Evolutionary conservation across 2,329 filamentous ascomycete species (phyloP), one percentile per base, ranked within the genome.

Genomic region (Hymenoscyphus fraxineus): DNA sequence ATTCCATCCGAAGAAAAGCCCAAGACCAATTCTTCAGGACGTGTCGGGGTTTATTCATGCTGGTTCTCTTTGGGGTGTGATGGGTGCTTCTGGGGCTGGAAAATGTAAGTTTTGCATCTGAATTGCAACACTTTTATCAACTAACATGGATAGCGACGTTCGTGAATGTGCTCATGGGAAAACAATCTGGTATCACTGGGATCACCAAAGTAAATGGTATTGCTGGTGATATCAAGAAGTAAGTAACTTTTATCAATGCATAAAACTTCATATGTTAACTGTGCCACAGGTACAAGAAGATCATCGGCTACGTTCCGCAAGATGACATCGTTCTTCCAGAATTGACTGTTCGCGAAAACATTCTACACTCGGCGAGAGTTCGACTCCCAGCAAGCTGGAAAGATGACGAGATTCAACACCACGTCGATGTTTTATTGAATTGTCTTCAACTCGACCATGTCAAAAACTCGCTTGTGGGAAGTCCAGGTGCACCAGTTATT

Each of bases 251-350:
- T 3, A 13, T 6, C 19, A 12, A 1, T 16, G 31, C 12, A 7
- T 35, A 12, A 1, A 41, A 10, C 7, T 10, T 7, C 2, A 2
- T 7, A 16, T 39, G 56, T 54, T 61, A 51, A 63, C 56, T 32
- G 27, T 54, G 47, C 67, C 69, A 55, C 67, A 78, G 69, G 75
- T 86, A 84, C 73, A 85, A 83, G 73, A 85, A 86, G 71, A 76
- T 86, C 64, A 85, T 87, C 32, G 84, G 84, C 27, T 87, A 86
- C 65, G 85, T 88, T 2, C 85, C 85, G 1, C 85, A 88, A 69
- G 83, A 87, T 66, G 85, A 87, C 71, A 80, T 87, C 32, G 80
- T 87, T 2, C 77, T 86, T 10, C 82, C 84, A 0, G 83, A 88
- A 70, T 74, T 88, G 57, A 88, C 85, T 0, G 84, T 88, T 5